Percentiles rank a stretch among this genome's conserved stretches.
These are phyloP conservation scores for Austroboletus novae-zelandiae DNA, from an alignment of 1,284 basidiomycete genomes.

Conservation along the genomic window DNA sequence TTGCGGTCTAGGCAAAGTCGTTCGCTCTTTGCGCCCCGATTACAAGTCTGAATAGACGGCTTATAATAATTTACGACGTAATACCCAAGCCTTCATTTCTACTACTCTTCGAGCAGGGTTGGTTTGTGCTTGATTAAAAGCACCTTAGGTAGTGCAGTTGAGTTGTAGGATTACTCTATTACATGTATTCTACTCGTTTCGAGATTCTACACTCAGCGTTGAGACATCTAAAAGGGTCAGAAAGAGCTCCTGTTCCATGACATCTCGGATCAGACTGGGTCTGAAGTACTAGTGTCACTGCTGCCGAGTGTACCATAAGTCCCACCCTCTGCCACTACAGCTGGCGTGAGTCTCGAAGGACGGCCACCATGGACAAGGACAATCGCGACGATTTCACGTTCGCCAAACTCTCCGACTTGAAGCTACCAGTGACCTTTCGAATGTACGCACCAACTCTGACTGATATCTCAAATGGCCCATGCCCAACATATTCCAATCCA, in stretches of 20 bases:
- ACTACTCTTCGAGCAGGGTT: slow-evolving; percentile 8
- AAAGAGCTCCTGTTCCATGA: slow-evolving; percentile 1
- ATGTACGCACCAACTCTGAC: slow-evolving; percentile 54
- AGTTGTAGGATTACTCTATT: slow-evolving; percentile 3
- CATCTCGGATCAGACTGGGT: not conserved
- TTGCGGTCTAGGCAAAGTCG: slow-evolving; percentile 57
- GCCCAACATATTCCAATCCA: slow-evolving; percentile 30
- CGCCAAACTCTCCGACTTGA: slow-evolving; percentile 83
- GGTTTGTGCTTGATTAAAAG: slow-evolving; percentile 24
- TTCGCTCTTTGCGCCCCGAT: slow-evolving; percentile 77
- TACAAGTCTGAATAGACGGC: slow-evolving; percentile 56
- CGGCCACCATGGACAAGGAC: slow-evolving; percentile 64
- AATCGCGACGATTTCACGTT: slow-evolving; percentile 86
- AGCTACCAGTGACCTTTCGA: slow-evolving; percentile 81
- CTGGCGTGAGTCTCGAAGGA: too few relatives aligned
- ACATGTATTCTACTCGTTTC: slow-evolving; percentile 20
- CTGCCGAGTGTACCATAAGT: not conserved
- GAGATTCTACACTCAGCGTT: not conserved
- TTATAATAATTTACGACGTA: not conserved
- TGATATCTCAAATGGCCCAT: slow-evolving; percentile 9
- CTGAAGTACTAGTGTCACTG: not conserved
- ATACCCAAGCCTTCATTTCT: slow-evolving; percentile 12
- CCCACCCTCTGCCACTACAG: not conserved
- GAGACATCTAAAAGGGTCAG: slow-evolving; percentile 6
- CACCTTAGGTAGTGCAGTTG: slow-evolving; percentile 19